These are phyloP conservation scores for Novakomyces olei DNA, from an alignment of 805 yeast species.

Conservation along the genomic window DNA sequence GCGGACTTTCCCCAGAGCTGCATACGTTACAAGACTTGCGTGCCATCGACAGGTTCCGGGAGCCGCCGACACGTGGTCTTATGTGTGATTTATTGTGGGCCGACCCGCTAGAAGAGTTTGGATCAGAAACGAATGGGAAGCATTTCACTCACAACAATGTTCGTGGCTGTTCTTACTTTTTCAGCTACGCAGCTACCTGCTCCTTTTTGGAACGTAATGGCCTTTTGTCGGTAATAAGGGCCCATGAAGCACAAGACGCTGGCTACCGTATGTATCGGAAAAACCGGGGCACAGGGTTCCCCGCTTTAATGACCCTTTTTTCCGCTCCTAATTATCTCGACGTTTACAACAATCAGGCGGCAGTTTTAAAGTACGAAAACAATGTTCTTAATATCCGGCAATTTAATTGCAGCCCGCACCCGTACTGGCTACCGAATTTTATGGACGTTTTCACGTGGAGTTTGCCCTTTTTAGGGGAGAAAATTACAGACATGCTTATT, in stretches of 20 bases:
- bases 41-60: conserved; percentile 55
- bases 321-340: conserved; percentile 92
- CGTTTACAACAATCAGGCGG: conserved; percentile 83
- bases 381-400: conserved; percentile 89
- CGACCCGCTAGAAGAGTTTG: conserved; percentile 82
- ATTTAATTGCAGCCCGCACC: conserved; percentile 81
- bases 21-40: conserved; percentile 45
- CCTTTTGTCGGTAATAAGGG: conserved; percentile 66
- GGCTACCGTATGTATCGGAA: conserved; percentile 88
- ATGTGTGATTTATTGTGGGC: conserved; percentile 95
- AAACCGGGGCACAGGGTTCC: conserved; percentile 68
- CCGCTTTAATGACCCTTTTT: conserved; percentile 72
- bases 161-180: conserved; percentile 85
- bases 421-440: conserved; percentile 88
- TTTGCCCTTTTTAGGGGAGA: conserved; percentile 89
- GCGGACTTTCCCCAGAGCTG: conserved; percentile 80
- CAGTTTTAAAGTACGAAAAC: conserved; percentile 74
- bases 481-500: conserved; percentile 80
- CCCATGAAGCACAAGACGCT: conserved; percentile 95
- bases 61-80: conserved; percentile 81
- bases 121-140: conserved; percentile 26
- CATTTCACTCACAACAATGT: conserved; percentile 43
- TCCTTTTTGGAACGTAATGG: conserved; percentile 58
- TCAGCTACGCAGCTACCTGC: conserved; percentile 61
- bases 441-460: conserved; percentile 98